Evolutionary conservation across 345 rosid genomes (phyloP).

Genomic region (Rhodomyrtus tomentosa): DNA sequence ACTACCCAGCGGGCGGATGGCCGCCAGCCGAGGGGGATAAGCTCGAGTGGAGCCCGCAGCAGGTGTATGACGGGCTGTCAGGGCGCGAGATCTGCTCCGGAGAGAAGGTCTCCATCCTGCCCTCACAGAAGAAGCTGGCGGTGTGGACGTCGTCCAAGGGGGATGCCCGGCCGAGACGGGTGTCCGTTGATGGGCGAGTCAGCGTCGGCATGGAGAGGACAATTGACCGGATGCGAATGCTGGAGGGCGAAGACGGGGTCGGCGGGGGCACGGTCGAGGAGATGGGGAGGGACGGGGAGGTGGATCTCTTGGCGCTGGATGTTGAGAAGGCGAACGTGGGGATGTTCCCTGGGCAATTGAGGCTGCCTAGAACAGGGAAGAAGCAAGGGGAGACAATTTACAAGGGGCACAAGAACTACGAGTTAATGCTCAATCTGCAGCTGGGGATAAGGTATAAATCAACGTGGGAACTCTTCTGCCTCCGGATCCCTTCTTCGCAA

Average conservation of each 20-base stretch:
- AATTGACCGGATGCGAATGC: conserved; percentile 56
- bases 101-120: conserved; percentile 61
- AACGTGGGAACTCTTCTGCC: neutral
- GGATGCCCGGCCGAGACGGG: conserved; percentile 36
- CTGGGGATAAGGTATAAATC: conserved; percentile 38
- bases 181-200: conserved; percentile 77
- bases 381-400: conserved; percentile 82
- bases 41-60: conserved; percentile 63
- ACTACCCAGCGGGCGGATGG: conserved; percentile 34
- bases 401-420: conserved; percentile 86
- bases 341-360: conserved; percentile 32
- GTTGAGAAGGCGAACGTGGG: conserved; percentile 21
- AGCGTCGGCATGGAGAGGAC: conserved; percentile 73
- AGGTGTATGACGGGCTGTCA: conserved; percentile 31
- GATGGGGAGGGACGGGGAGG: conserved; percentile 6
- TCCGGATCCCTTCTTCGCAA: neutral
- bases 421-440: conserved; percentile 76
- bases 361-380: conserved; percentile 50
- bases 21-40: conserved; percentile 12
- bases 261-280: neutral
- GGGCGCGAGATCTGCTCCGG: conserved; percentile 32
- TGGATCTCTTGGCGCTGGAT: conserved; percentile 34
- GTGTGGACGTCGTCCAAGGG: conserved; percentile 69
- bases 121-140: conserved; percentile 80
- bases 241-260: conserved; percentile 28